phyloP scores from a whole-genome alignment of 169 alveolate genomes.

The Babesia ovata region DNA sequence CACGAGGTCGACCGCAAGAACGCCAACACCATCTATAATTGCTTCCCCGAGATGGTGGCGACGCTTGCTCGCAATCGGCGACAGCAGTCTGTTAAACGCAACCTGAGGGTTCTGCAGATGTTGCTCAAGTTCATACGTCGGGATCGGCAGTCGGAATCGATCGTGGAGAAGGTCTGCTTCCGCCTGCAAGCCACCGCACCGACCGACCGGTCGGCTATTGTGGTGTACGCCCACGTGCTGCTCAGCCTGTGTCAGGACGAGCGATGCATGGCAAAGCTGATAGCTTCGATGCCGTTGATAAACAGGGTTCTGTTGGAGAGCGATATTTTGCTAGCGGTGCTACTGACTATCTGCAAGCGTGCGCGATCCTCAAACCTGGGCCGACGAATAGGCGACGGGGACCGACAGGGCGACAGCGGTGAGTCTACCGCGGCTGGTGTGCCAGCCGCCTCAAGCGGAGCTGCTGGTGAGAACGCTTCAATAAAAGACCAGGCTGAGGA shows the following conservation, averaged over 20 bases:
- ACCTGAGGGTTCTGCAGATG: conserved; percentile 43
- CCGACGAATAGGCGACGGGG: conserved; percentile 5
- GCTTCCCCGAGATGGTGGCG: conserved; percentile 71
- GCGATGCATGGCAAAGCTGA: conserved; percentile 46
- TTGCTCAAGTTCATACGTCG: conserved; percentile 41
- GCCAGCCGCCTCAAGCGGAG: not conserved
- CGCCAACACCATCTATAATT: conserved; percentile 66
- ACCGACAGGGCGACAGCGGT: not conserved
- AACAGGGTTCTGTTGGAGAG: conserved; percentile 45
- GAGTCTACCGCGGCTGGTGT: conserved; percentile 6
- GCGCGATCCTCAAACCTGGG: conserved; percentile 34
- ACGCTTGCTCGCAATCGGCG: conserved; percentile 45
- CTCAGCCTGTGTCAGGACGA: conserved; percentile 54
- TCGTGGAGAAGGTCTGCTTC: conserved; percentile 63
- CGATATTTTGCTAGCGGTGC: conserved; percentile 49
- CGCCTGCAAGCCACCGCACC: conserved; percentile 48
- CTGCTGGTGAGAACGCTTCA: not conserved
- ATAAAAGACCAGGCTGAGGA: conserved; percentile 60
- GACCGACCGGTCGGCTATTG: conserved; percentile 21
- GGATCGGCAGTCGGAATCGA: conserved; percentile 56
- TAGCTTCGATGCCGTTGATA: conserved; percentile 42
- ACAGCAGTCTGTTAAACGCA: conserved; percentile 35
- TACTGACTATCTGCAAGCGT: conserved; percentile 49
- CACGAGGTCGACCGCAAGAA: conserved; percentile 67
- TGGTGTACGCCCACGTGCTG: conserved; percentile 48